These are phyloP conservation scores for Punctularia strigosozonata DNA, from an alignment of 768 basidiomycete species.

Conservation along the genomic window DNA sequence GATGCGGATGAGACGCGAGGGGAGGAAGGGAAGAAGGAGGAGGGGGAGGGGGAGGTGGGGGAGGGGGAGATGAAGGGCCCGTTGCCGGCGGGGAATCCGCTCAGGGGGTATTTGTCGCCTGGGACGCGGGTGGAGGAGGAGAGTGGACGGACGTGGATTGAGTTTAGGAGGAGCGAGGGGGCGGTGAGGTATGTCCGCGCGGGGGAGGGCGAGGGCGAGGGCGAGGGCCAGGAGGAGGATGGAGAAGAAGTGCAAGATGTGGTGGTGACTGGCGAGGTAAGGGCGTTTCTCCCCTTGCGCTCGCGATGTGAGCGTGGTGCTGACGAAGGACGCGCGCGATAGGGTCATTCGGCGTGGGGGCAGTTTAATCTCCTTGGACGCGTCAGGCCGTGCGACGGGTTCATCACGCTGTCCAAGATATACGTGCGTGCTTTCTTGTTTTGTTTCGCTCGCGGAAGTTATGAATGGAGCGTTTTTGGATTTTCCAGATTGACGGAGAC, in stretches of 20 bases:
- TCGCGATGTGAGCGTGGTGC: background rate
- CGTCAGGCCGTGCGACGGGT: conserved; percentile 71
- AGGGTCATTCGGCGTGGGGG: conserved; percentile 92
- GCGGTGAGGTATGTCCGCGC: conserved; percentile 1
- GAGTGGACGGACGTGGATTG: no score
- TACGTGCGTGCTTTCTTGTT: conserved; percentile 37
- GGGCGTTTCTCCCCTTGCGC: background rate
- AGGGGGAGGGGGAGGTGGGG: conserved; percentile 1
- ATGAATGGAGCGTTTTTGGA: background rate
- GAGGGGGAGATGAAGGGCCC: conserved; percentile 2
- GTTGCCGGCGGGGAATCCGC: background rate
- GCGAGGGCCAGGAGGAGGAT: conserved; percentile 7
- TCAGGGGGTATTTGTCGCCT: no score
- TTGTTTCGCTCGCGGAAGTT: conserved; percentile 2
- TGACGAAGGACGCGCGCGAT: background rate
- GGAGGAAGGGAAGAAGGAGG: conserved; percentile 17
- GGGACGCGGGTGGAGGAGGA: no score
- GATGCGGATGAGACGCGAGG: conserved; percentile 33
- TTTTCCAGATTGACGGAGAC: conserved; percentile 46
- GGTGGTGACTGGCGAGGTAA: conserved; percentile 65
- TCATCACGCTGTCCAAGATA: conserved; percentile 74
- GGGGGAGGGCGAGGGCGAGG: conserved; percentile 2
- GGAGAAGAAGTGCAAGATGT: conserved; percentile 37
- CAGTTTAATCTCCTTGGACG: conserved; percentile 73
- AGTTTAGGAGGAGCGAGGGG: conserved; percentile 6